These are phyloP conservation scores for Paraleonurus japonicus DNA, from an alignment of 257 asterid genomes.

Conservation along the genomic window DNA sequence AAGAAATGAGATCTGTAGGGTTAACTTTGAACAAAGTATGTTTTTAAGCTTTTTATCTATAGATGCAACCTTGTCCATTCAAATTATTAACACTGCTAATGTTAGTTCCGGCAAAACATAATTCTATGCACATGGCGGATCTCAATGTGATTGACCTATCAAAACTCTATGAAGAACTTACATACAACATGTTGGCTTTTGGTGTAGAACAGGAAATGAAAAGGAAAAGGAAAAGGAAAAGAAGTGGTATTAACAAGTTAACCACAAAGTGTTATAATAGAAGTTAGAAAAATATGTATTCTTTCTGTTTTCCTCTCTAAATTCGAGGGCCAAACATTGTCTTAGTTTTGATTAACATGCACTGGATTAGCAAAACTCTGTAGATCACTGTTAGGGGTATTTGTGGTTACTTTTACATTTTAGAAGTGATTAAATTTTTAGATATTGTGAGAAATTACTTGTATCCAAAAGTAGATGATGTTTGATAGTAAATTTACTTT, in stretches of 20 bases:
- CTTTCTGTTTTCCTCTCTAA: not conserved
- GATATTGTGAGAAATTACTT: not conserved
- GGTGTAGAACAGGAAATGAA: not conserved
- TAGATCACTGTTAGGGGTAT: not conserved
- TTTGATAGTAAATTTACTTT: not conserved
- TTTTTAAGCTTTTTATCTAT: conserved; percentile 13
- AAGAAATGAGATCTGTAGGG: conserved; percentile 79
- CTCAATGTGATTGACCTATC: conserved; percentile 1
- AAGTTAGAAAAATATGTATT: not conserved
- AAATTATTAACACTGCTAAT: not conserved
- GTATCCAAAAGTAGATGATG: not conserved
- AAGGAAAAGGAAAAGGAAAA: not conserved
- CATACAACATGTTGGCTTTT: not conserved
- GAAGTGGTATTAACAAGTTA: not conserved
- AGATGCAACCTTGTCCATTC: conserved; percentile 9
- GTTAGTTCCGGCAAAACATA: not conserved
- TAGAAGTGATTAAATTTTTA: not conserved
- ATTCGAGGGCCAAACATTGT: not conserved
- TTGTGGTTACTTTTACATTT: not conserved
- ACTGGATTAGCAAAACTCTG: not conserved
- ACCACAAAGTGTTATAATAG: conserved; percentile 5
- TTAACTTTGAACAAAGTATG: conserved; percentile 71
- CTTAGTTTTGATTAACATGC: not conserved
- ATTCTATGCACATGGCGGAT: conserved; percentile 8
- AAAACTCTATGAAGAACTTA: not conserved